Conservation (phyloP, 148 eudicot genomes). For the Camellia sinensis region DNA sequence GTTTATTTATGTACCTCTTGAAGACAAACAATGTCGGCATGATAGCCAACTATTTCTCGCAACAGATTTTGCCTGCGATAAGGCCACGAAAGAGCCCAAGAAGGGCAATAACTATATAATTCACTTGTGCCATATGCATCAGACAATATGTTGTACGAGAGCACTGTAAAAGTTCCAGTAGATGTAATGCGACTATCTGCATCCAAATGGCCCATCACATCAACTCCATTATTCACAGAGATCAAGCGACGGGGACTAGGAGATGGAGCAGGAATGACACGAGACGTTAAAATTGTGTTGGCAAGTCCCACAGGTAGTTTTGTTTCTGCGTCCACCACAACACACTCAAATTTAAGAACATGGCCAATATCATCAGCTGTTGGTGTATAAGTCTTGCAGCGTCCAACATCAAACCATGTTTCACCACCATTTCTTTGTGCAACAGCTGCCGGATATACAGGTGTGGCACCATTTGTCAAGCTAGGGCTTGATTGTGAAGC, state of each 20-base stretch:
- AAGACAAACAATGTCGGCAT: slow-evolving; percentile 94
- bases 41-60: slow-evolving; percentile 93
- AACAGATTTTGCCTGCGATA: slow-evolving; percentile 93
- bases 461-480: slow-evolving; percentile 62
- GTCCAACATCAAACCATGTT: slow-evolving; percentile 96
- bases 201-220: slow-evolving; percentile 66
- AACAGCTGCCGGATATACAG: slow-evolving; percentile 68
- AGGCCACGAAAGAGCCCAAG: slow-evolving; percentile 99
- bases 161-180: slow-evolving; percentile 79
- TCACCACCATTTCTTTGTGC: slow-evolving; percentile 83
- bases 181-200: slow-evolving; percentile 65
- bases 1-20: slow-evolving; percentile 69
- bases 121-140: slow-evolving; percentile 80
- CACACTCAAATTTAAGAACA: slow-evolving; percentile 92
- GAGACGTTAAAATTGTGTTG: slow-evolving; percentile 61
- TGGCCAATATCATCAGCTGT: slow-evolving; percentile 93
- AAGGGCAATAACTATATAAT: slow-evolving; percentile 81
- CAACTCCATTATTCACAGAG: slow-evolving; percentile 71
- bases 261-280: slow-evolving; percentile 96
- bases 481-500: slow-evolving; percentile 59
- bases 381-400: slow-evolving; percentile 84
- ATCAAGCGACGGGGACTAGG: slow-evolving; percentile 87
- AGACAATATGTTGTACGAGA: slow-evolving; percentile 89
- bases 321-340: slow-evolving; percentile 81
- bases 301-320: slow-evolving; percentile 63